Conservation (phyloP, 2,329 filamentous ascomycete genomes). For the Bipolaris zeicola region DNA sequence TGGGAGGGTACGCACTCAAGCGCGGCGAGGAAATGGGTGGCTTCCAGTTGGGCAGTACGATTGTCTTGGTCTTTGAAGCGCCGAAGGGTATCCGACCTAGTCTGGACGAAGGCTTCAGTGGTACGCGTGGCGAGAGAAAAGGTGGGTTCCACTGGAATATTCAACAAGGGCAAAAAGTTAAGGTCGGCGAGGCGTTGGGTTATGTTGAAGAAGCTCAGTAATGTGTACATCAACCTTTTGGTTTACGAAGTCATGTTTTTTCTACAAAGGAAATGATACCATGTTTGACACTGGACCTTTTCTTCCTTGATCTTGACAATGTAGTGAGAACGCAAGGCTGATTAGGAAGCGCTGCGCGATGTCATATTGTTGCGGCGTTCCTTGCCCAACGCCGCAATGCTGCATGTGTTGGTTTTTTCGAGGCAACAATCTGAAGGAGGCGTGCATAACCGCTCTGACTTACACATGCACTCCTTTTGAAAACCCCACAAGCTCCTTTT, state of each 20-base stretch:
- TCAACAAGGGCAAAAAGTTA: conserved; percentile 83
- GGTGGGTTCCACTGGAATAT: conserved; percentile 86
- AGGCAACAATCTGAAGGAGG: neutral
- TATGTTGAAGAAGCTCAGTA: conserved; percentile 61
- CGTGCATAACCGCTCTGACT: conserved; percentile 8
- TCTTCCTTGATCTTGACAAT: neutral
- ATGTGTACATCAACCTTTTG: neutral
- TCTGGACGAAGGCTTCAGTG: conserved; percentile 62
- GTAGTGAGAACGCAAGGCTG: neutral
- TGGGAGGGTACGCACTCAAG: conserved; percentile 81
- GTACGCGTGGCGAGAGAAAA: conserved; percentile 53
- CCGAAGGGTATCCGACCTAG: conserved; percentile 65
- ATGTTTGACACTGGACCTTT: neutral
- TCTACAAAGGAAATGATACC: conserved; percentile 4
- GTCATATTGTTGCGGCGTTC: neutral
- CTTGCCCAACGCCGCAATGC: conserved; percentile 3
- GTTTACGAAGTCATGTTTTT: neutral
- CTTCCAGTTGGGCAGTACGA: conserved; percentile 92
- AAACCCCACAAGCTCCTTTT: neutral
- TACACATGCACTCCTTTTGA: neutral
- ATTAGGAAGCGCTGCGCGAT: neutral
- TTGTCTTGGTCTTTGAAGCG: conserved; percentile 96
- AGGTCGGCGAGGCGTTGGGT: conserved; percentile 86
- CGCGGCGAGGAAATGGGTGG: conserved; percentile 97
- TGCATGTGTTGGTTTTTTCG: neutral